Base-by-base conservation (phyloP, 176 grass and related monocot genomes). In the Ananas comosus region DNA sequence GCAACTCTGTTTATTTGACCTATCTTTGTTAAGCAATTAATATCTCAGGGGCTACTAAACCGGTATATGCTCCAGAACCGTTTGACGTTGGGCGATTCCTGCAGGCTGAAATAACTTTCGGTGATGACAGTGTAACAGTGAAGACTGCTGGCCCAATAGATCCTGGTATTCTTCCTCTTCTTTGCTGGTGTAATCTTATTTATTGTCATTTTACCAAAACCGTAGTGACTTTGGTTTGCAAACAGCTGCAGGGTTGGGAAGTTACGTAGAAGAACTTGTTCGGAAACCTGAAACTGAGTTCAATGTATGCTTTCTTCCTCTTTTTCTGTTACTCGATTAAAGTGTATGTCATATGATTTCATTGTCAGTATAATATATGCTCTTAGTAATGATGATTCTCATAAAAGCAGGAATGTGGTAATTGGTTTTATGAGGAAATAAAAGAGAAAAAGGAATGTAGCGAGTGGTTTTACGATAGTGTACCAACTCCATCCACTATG, bases 241-340 rank as follows among this genome's bases (percentile, higher is more conserved):
- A 14, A 10, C 79, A 95, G 91, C 88, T 78, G 83, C 91, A 79
- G 91, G 91, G 80, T 78, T 95, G 63, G 76, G 85, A 28, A 82
- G 80, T 53, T 85, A 80, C 25, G 72, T 95, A 69, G 91, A 90
- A 75, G 83, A 83, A 72, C 86, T 90, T 6, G 72, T 90, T 70
- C 71, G 70, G 70, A 95, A 87, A 79, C 83, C 80, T 56, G 91
- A 95, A 76, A 83, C 81, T 13, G 72, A 87, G 56, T 95, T 95
- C 78, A 90, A 95, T 80, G 91, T 90, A 87, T 78, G 84, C 53
- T 72, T 70, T 66, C 71, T 13, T 28, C 42, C 51, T 28, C 42
- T 49, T 54, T 73, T 64, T 67, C 65, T 49, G 9, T 16, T 12
- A 47, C 28, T 42, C 5, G 33, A 7, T 42, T 42, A 4, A 4